Conservation (phyloP, 257 asterid genomes). For the Penstemon davidsonii region DNA sequence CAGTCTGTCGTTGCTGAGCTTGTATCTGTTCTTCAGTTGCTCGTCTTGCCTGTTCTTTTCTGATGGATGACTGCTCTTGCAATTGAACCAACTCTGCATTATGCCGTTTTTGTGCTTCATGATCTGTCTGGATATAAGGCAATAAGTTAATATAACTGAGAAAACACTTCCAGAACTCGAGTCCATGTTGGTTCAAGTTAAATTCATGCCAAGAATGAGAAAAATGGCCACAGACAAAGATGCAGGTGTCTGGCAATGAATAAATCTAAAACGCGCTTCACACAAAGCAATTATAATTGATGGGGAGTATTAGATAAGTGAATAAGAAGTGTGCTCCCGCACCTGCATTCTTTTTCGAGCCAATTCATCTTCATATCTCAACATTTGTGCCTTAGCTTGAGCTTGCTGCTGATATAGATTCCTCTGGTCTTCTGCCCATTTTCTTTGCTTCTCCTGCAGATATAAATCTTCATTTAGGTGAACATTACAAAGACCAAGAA, state of each 20-base stretch:
- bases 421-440: slow-evolving; percentile 95
- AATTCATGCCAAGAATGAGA: slow-evolving; percentile 8
- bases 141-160: slow-evolving; percentile 21
- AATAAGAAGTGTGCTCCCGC: slow-evolving; percentile 19
- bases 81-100: slow-evolving; percentile 78
- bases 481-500: slow-evolving; percentile 15
- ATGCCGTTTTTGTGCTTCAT: slow-evolving; percentile 84
- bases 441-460: slow-evolving; percentile 73
- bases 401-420: slow-evolving; percentile 80
- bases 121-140: slow-evolving; percentile 64
- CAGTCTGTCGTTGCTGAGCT: slow-evolving; percentile 88
- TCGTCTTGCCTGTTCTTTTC: slow-evolving; percentile 88
- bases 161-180: slow-evolving; percentile 22
- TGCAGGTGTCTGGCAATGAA: background rate
- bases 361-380: slow-evolving; percentile 92
- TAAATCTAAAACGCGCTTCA: background rate
- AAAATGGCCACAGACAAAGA: slow-evolving; percentile 3
- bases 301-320: background rate
- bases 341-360: slow-evolving; percentile 95
- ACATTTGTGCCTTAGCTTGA: slow-evolving; percentile 87
- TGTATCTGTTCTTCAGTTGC: slow-evolving; percentile 97
- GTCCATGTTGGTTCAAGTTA: background rate
- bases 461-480: slow-evolving; percentile 18
- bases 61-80: slow-evolving; percentile 91
- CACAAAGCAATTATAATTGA: background rate